Base-by-base conservation (phyloP, 345 rosid species). In the Geranium brycei region DNA sequence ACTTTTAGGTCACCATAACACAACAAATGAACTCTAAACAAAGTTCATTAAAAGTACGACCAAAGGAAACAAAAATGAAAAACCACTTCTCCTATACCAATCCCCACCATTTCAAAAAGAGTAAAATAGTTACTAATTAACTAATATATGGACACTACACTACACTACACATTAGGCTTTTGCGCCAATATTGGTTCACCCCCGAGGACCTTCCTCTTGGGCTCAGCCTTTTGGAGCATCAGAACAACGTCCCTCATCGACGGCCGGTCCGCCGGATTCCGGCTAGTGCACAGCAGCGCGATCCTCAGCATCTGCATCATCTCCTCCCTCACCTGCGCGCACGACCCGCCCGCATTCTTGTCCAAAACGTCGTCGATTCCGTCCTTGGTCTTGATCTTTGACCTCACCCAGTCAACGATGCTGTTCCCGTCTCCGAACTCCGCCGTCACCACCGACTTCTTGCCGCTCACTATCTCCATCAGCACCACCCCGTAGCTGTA, bases 351-450 rank as follows among this genome's bases (percentile, higher is more conserved):
- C 0, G 85, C 88, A 35, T 85, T 79, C 69, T 84, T 84, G 76
- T 95, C 90, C 70, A 95, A 23, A 19, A 95, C 68, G 57, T 83
- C 87, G 13, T 64, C 64, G 0, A 80, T 63, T 17, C 91, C 87
- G 1, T 95, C 85, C 67, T 86, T 88, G 1, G 65, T 78, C 82
- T 85, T 95, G 17, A 85, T 70, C 76, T 87, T 88, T 10, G 86
- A 84, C 79, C 83, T 78, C 2, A 91, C 86, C 99, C 99, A 95
- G 66, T 95, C 99, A 64, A 88, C 99, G 0, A 95, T 83, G 83
- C 89, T 88, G 19, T 88, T 88, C 2, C 97, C 99, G 17, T 95
- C 99, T 17, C 99, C 99, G 19, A 85, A 95, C 53, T 88, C 99
- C 0, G 91, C 71, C 7, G 87, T 96, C 0, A 95, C 97, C 0